phyloP scores from a whole-genome alignment of 2,329 filamentous ascomycete species.

The Fusarium anguioides region DNA sequence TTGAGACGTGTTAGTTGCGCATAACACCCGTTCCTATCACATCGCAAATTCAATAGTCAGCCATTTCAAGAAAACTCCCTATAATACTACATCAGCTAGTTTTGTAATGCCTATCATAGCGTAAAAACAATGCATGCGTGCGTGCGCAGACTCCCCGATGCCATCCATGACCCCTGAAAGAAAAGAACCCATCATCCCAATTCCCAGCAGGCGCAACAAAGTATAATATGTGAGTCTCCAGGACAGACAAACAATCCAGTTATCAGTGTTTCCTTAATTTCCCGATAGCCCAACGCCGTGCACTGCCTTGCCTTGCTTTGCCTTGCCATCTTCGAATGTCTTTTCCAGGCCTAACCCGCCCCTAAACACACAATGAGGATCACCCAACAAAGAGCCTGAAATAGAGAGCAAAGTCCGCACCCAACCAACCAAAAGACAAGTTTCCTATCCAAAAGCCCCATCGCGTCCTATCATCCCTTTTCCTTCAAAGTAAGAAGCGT shows the following conservation, averaged over 20 bases:
- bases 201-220: conserved; percentile 18
- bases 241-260: conserved; percentile 10
- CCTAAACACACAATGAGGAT: conserved; percentile 24
- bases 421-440: conserved; percentile 20
- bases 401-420: conserved; percentile 24
- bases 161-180: conserved; percentile 18
- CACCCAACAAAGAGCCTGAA: conserved; percentile 6
- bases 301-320: conserved; percentile 5
- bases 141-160: conserved; percentile 27
- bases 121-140: conserved; percentile 35
- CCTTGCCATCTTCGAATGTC: conserved; percentile 20
- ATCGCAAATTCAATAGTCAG: neutral
- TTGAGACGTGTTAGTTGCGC: conserved; percentile 51
- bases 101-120: conserved; percentile 32
- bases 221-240: conserved; percentile 10
- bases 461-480: conserved; percentile 6
- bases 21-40: too few species aligned
- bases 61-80: conserved; percentile 3
- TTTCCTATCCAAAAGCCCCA: conserved; percentile 15
- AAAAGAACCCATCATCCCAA: conserved; percentile 20
- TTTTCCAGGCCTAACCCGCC: conserved; percentile 32
- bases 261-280: conserved; percentile 26
- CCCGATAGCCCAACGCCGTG: conserved; percentile 43
- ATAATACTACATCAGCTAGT: conserved; percentile 24
- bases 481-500: conserved; percentile 18